phyloP scores from a whole-genome alignment of 495 filamentous ascomycete genomes.

The Lichenothelia convexa region DNA sequence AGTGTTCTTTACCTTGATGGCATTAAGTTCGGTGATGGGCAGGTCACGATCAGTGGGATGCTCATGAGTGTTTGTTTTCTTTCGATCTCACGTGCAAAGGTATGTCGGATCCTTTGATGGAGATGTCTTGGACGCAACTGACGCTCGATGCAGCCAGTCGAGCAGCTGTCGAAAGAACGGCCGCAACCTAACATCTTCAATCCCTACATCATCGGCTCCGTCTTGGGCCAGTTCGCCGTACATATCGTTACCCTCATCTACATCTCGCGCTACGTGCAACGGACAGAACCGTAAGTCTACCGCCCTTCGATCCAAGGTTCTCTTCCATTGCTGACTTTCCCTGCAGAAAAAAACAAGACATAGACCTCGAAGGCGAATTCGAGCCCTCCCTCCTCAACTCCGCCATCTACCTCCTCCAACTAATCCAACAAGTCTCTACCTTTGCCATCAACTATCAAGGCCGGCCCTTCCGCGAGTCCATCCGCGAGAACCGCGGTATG shows the following conservation, averaged over 20 bases:
- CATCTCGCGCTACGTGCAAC: conserved; percentile 73
- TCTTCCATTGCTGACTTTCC: too few relatives aligned
- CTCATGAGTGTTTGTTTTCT: conserved; percentile 99
- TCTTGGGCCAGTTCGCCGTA: conserved; percentile 93
- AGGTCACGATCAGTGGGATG: conserved; percentile 98
- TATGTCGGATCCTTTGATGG: conserved; percentile 16
- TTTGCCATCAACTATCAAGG: conserved; percentile 99
- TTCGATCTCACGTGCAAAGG: conserved; percentile 84
- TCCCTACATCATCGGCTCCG: conserved; percentile 92
- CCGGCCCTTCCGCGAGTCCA: conserved; percentile 87
- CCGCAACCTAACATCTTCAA: conserved; percentile 99
- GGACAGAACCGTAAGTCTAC: conserved; percentile 66
- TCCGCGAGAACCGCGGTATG: conserved; percentile 93
- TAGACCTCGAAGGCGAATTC: conserved; percentile 94
- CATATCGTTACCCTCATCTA: conserved; percentile 92
- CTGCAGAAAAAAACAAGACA: conserved; percentile 44
- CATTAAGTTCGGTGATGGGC: conserved; percentile 98
- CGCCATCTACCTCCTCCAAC: conserved; percentile 90
- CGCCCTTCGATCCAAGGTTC: conserved; percentile 12
- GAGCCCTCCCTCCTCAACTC: conserved; percentile 85
- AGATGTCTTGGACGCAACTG: conserved; percentile 1
- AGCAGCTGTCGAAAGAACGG: conserved; percentile 87
- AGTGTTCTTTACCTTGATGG: conserved; percentile 93
- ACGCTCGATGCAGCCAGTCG: conserved; percentile 45
- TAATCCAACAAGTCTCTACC: conserved; percentile 98